phyloP scores from a whole-genome alignment of 202 grass and related monocot genomes.

The Brachypodium distachyon region DNA sequence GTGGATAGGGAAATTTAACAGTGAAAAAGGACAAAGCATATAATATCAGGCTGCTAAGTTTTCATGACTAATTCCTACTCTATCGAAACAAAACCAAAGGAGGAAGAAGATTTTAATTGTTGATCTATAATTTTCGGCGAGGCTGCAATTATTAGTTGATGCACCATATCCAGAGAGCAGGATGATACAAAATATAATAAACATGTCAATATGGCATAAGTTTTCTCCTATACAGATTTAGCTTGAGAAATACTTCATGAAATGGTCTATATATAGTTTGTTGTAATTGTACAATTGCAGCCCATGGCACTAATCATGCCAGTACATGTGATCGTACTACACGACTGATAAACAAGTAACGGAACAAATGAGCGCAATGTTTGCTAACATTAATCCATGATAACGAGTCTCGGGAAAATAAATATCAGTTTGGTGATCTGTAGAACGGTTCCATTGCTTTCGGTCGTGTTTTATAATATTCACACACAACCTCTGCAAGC shows the following conservation, averaged over 20 bases:
- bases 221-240: not conserved
- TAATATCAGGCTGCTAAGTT: not conserved
- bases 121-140: too few species aligned
- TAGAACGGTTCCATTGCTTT: not conserved
- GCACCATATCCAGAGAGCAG: not conserved
- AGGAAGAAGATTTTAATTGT: too few species aligned
- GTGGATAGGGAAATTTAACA: not conserved
- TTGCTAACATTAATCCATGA: not conserved
- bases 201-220: too few species aligned
- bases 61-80: not conserved
- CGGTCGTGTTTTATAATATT: not conserved
- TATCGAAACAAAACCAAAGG: conserved; percentile 1
- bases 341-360: not conserved
- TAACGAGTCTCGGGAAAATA: not conserved
- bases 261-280: not conserved
- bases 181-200: too few species aligned
- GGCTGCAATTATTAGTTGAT: not conserved
- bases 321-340: too few species aligned
- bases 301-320: not conserved
- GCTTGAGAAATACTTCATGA: not conserved
- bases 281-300: not conserved
- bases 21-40: not conserved
- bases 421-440: not conserved
- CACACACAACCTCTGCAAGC: not conserved
- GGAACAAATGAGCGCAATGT: not conserved